Conservation (phyloP, 352 stramenopile genomes). For the Globisporangium cederbergense region DNA sequence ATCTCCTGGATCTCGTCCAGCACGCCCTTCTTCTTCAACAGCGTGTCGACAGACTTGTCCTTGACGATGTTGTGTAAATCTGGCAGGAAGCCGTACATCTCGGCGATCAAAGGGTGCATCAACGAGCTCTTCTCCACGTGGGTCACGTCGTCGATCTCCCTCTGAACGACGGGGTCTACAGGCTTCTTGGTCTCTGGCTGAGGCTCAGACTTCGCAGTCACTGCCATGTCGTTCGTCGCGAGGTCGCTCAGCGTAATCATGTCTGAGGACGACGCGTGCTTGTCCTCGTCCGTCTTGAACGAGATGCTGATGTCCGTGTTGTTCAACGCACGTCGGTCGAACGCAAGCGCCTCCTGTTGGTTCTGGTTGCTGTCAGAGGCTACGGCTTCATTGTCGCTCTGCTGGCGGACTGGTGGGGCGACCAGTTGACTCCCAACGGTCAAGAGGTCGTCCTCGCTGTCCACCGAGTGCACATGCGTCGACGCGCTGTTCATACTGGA, state of each 20-base stretch:
- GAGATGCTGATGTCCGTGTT: conserved; percentile 16
- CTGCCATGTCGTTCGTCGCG: not conserved
- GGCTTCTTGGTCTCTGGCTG: conserved; percentile 13
- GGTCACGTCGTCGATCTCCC: conserved; percentile 19
- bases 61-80: conserved; percentile 58
- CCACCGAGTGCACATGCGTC: conserved; percentile 22
- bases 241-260: conserved; percentile 19
- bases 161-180: conserved; percentile 1
- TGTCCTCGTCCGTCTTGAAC: not conserved
- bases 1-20: conserved; percentile 82
- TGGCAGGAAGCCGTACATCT: conserved; percentile 38
- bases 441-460: conserved; percentile 21
- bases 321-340: conserved; percentile 4
- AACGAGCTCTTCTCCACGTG: conserved; percentile 27
- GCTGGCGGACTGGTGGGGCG: conserved; percentile 9
- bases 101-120: conserved; percentile 47
- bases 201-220: not conserved
- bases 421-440: conserved; percentile 13
- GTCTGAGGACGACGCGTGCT: conserved; percentile 2
- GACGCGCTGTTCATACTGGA: conserved; percentile 27
- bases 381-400: conserved; percentile 5
- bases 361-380: not conserved
- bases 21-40: conserved; percentile 70
- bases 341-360: not conserved
- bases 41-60: conserved; percentile 45